Conservation (phyloP, 2,329 filamentous ascomycete species). For the Leptographium galeiforme region DNA sequence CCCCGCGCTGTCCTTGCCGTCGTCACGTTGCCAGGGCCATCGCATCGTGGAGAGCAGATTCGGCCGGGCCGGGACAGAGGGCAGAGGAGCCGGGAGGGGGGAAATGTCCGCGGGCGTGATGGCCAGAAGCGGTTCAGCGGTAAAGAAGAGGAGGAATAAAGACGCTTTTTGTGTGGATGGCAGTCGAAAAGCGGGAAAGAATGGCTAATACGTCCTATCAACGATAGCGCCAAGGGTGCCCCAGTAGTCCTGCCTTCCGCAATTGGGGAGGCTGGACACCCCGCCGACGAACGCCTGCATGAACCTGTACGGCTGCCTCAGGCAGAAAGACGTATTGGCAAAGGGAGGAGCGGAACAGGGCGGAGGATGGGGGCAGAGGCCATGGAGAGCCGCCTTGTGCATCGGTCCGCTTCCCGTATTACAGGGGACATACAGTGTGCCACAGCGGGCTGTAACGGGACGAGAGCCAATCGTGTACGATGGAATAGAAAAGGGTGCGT, state of each 20-base stretch:
- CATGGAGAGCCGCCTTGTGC: not conserved
- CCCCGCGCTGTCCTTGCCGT: constrained; percentile 1
- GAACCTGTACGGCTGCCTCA: not conserved
- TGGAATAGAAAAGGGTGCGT: too few relatives aligned
- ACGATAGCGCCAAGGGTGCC: not conserved
- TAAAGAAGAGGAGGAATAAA: not conserved
- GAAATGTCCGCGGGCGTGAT: not conserved
- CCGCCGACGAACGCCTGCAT: not conserved
- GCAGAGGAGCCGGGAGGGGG: not conserved
- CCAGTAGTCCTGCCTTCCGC: not conserved
- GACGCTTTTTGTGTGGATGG: not conserved
- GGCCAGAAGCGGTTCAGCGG: constrained; percentile 1
- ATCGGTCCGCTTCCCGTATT: not conserved
- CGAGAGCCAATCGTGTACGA: too few relatives aligned
- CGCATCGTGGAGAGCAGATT: constrained; percentile 5
- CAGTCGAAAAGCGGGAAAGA: not conserved
- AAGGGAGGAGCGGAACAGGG: too few relatives aligned
- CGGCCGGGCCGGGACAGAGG: not conserved
- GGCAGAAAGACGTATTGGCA: not conserved
- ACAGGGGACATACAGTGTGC: not conserved
- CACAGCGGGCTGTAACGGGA: not conserved
- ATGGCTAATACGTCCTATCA: not conserved
- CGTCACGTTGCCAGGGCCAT: constrained; percentile 6
- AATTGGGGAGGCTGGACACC: not conserved
- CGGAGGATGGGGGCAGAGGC: too few relatives aligned